These are phyloP conservation scores for Raffaelea arxii DNA, from an alignment of 2,329 filamentous ascomycete species.

Conservation along the genomic window DNA sequence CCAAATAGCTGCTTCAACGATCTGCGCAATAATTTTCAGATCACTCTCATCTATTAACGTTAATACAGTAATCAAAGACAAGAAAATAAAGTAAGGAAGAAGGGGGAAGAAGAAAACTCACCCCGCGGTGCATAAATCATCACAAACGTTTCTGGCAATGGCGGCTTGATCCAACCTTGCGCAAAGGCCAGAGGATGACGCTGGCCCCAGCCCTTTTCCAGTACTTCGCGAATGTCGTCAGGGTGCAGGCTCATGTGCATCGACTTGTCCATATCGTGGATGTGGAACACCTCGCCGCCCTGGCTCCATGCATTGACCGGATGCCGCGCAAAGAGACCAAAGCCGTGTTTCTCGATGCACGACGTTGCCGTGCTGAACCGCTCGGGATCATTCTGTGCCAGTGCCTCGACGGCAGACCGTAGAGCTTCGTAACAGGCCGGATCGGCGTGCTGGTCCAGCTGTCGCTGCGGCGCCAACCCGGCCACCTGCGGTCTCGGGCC, in stretches of 20 bases:
- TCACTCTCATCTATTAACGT: neutral
- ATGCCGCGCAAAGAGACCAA: slow-evolving; percentile 60
- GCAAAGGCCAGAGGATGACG: slow-evolving; percentile 57
- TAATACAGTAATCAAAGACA: neutral
- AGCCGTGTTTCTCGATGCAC: slow-evolving; percentile 74
- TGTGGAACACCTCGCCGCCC: slow-evolving; percentile 79
- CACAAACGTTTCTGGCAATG: slow-evolving; percentile 65
- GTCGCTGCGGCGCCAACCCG: slow-evolving; percentile 75
- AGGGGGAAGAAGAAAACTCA: neutral
- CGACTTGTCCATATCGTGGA: slow-evolving; percentile 66
- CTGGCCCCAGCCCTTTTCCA: slow-evolving; percentile 74
- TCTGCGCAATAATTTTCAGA: no score
- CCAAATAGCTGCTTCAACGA: no score
- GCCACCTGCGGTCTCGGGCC: slow-evolving; percentile 57
- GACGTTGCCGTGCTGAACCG: slow-evolving; percentile 54
- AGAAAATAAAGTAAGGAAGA: neutral
- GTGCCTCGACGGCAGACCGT: slow-evolving; percentile 37
- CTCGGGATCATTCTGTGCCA: slow-evolving; percentile 32
- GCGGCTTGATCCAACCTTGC: slow-evolving; percentile 53
- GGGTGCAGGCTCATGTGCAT: slow-evolving; percentile 76
- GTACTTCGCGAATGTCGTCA: slow-evolving; percentile 60
- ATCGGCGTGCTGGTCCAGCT: slow-evolving; percentile 58
- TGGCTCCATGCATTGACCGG: slow-evolving; percentile 62
- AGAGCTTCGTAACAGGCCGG: slow-evolving; percentile 45
- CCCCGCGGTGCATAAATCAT: slow-evolving; percentile 74